Conservation (phyloP, 106 monocot genomes). For the Dioscorea alata region DNA sequence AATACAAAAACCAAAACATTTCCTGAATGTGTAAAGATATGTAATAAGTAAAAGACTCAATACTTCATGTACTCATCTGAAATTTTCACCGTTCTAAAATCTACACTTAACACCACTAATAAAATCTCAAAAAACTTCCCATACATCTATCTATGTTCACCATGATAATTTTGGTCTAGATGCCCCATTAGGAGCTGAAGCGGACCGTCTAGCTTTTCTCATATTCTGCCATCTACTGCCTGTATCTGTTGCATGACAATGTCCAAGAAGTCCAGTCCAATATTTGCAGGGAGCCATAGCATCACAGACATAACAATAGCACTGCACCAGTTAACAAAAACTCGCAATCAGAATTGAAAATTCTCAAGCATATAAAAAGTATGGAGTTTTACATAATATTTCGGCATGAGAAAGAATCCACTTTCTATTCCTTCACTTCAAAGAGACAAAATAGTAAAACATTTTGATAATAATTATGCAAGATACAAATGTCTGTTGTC, state of each 20-base stretch:
- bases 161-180: no score
- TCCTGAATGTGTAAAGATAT: slow-evolving; percentile 28
- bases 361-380: not conserved
- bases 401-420: not conserved
- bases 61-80: no score
- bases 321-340: slow-evolving; percentile 1
- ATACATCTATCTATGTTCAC: no score
- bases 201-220: not conserved
- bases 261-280: not conserved
- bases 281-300: not conserved
- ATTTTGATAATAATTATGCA: no score
- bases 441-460: no score
- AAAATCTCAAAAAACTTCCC: no score
- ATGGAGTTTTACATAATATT: not conserved
- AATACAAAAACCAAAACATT: slow-evolving; percentile 1
- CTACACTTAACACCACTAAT: no score
- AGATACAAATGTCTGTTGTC: no score
- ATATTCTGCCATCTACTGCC: not conserved
- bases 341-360: not conserved
- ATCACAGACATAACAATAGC: slow-evolving; percentile 2
- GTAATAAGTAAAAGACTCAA: no score
- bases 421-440: no score
- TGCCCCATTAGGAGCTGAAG: no score
- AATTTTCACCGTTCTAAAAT: no score
- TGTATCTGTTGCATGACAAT: not conserved